A percentile compares a stretch with the other conserved stretches of the same genome.
These are phyloP conservation scores for Rugosomyces carneus DNA, from an alignment of 1,284 basidiomycete species.

Conservation along the genomic window DNA sequence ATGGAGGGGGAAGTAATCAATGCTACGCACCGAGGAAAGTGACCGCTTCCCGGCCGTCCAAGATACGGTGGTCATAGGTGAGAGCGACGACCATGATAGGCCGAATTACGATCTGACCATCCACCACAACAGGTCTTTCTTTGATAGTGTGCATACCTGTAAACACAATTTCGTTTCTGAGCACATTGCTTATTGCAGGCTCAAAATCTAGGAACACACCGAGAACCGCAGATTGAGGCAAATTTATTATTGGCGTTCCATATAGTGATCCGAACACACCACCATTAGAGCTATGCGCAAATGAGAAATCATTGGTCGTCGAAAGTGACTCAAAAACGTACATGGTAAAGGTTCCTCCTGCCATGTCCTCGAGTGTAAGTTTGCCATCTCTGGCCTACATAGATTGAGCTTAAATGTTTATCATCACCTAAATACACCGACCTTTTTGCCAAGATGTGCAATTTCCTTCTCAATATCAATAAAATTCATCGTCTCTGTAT, in stretches of 20 bases:
- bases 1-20: background rate
- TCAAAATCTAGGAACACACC: slow-evolving; percentile 38
- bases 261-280: slow-evolving; percentile 97
- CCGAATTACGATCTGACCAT: slow-evolving; percentile 92
- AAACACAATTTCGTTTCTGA: background rate
- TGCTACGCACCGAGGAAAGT: slow-evolving; percentile 86
- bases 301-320: slow-evolving; percentile 8
- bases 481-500: slow-evolving; percentile 83
- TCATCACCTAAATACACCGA: too few species aligned
- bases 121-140: slow-evolving; percentile 88
- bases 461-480: slow-evolving; percentile 94
- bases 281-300: slow-evolving; percentile 77
- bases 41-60: slow-evolving; percentile 95
- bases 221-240: slow-evolving; percentile 92
- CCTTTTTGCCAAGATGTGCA: slow-evolving; percentile 86
- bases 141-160: slow-evolving; percentile 95
- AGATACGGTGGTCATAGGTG: slow-evolving; percentile 93
- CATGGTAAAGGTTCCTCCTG: slow-evolving; percentile 98
- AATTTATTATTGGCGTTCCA: slow-evolving; percentile 96
- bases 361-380: slow-evolving; percentile 94
- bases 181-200: background rate
- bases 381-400: slow-evolving; percentile 86
- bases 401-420: too few species aligned
- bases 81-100: slow-evolving; percentile 95
- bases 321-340: slow-evolving; percentile 31